Base-by-base conservation (phyloP, 192 early-diverging fungal genomes). In the Dissophora globulifera region DNA sequence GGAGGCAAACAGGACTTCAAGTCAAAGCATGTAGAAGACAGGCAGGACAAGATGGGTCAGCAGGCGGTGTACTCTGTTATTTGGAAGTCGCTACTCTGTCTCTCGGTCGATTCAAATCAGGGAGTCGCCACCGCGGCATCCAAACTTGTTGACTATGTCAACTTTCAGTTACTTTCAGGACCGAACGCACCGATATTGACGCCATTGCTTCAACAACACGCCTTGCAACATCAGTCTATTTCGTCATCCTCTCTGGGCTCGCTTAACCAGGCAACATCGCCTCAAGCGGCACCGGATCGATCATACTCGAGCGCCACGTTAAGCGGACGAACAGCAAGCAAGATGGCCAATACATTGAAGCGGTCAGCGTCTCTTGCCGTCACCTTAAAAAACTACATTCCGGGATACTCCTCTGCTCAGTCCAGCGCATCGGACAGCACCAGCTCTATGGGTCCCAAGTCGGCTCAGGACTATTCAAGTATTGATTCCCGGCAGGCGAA, bases 31-130 rank as follows among this genome's bases (percentile, higher is more conserved):
- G 23, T 50, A 19, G 76, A 49, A 13, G 68, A 56, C 26, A 23
- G 63, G n/a, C 30, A 58, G 43, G 79, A 49, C 43, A 78, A 69
- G 43, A 22, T 57, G 57, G 52, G 58, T 10, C 81, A 78, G 22
- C 69, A 71, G n/a, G 56, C 69, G 17, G 87, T 91, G 8, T 87
- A 93, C 64, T 62, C 75, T 1, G 83, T 82, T 17, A 85, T 96
- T 17, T 95, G 91, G 90, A 97, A 96, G 83, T 85, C 88, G 8
- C 67, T 97, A 7, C 85, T 97, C 40, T 87, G 82, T 43, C 83
- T 98, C 11, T 92, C 90, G 19, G 86, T 89, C 0, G 97, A 98
- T 62, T 87, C 94, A 29, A 91, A 93, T 60, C 86, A 84, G 0
- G 91, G 92, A 17, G 93, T 97, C 6, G 83, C 93, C 10, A 58